These are phyloP conservation scores for Sugiyamaella boreocaroliniensis DNA, from an alignment of 805 yeast genomes.

Conservation along the genomic window DNA sequence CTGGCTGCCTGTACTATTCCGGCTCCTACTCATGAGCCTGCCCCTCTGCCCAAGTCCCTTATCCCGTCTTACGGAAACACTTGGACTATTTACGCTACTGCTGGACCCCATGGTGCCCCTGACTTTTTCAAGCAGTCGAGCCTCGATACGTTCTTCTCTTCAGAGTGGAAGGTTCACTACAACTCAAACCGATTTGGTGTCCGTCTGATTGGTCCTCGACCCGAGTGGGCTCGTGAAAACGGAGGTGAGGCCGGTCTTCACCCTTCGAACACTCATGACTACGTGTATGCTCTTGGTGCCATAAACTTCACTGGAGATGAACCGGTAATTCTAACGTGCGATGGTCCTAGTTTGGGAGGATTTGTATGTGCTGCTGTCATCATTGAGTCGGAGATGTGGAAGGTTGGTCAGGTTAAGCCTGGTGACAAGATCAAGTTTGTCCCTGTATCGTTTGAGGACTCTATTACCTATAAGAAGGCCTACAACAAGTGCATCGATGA, in stretches of 20 bases:
- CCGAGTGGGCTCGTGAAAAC: conserved; percentile 90
- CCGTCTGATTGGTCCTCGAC: conserved; percentile 85
- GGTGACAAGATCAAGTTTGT: conserved; percentile 80
- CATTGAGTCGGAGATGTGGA: conserved; percentile 95
- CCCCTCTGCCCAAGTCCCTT: conserved; percentile 45
- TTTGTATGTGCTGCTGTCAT: conserved; percentile 96
- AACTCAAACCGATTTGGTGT: conserved; percentile 97
- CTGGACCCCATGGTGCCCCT: conserved; percentile 98
- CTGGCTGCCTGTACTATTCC: conserved; percentile 64
- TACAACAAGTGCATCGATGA: conserved; percentile 43
- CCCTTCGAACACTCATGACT: conserved; percentile 98
- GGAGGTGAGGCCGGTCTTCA: conserved; percentile 98
- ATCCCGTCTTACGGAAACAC: conserved; percentile 45
- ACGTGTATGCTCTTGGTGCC: conserved; percentile 93
- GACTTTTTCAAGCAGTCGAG: conserved; percentile 81
- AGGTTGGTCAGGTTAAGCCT: conserved; percentile 94
- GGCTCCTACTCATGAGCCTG: conserved; percentile 61
- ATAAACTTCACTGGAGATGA: conserved; percentile 98
- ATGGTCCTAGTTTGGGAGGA: conserved; percentile 97
- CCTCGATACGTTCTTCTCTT: conserved; percentile 63
- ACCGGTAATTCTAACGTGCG: conserved; percentile 93
- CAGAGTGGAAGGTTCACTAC: conserved; percentile 92
- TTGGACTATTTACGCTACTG: conserved; percentile 89
- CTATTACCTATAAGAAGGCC: conserved; percentile 51
- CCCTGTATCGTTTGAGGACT: conserved; percentile 65